These are phyloP conservation scores for Penicillium steckii DNA, from an alignment of 495 filamentous ascomycete species.

Conservation along the genomic window DNA sequence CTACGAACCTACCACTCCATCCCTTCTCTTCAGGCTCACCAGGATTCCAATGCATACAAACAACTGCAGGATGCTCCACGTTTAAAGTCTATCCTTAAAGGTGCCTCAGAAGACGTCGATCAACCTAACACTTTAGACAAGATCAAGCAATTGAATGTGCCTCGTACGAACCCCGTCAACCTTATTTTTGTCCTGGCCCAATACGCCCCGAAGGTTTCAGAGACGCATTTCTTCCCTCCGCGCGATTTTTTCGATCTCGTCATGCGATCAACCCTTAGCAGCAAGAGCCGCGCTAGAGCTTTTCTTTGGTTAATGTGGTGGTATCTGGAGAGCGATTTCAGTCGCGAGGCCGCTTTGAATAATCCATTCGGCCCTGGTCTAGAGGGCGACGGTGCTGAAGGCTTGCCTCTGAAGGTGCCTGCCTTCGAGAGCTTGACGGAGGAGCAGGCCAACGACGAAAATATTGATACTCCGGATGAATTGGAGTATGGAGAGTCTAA, in stretches of 20 bases:
- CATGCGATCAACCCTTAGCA: slow-evolving; percentile 83
- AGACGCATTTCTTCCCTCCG: slow-evolving; percentile 81
- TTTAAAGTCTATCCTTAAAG: slow-evolving; percentile 95
- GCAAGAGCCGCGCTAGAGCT: slow-evolving; percentile 77
- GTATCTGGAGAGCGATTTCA: slow-evolving; percentile 96
- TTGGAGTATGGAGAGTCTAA: slow-evolving; percentile 83
- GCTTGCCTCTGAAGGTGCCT: slow-evolving; percentile 77
- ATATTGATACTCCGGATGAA: slow-evolving; percentile 86
- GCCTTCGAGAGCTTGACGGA: slow-evolving; percentile 71
- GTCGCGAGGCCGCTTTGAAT: slow-evolving; percentile 71
- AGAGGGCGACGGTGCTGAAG: slow-evolving; percentile 59
- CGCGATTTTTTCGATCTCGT: slow-evolving; percentile 95
- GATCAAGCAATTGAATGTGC: slow-evolving; percentile 63
- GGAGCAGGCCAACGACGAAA: slow-evolving; percentile 77
- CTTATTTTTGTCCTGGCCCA: slow-evolving; percentile 93
- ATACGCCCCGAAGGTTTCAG: slow-evolving; percentile 86
- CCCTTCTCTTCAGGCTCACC: slow-evolving; percentile 89
- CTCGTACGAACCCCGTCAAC: slow-evolving; percentile 95
- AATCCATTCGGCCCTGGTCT: slow-evolving; percentile 87
- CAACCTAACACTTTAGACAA: slow-evolving; percentile 86
- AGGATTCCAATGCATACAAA: slow-evolving; percentile 95
- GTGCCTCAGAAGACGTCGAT: slow-evolving; percentile 87
- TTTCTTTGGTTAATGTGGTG: slow-evolving; percentile 99
- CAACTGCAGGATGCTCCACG: slow-evolving; percentile 96
- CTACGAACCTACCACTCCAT: slow-evolving; percentile 98